Conservation (phyloP, 1,139 yeast species). For the Hansenula sp. region DNA sequence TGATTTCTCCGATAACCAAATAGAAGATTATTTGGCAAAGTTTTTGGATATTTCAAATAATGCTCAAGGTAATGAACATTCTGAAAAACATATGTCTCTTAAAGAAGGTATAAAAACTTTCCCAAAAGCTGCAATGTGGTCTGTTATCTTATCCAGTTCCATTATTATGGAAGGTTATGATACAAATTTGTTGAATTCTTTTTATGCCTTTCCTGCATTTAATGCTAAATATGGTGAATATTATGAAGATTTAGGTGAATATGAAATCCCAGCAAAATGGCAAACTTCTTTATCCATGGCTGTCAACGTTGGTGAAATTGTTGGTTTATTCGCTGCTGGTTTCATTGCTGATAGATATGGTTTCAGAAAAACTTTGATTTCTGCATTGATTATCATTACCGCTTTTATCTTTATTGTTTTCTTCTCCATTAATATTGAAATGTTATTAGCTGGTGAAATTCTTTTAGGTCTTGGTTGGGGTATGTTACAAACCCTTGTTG, state of each 20-base stretch:
- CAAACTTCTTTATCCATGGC: conserved; percentile 26
- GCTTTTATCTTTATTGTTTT: conserved; percentile 19
- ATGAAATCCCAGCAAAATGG: conserved; percentile 17
- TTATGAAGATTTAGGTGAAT: conserved; percentile 4
- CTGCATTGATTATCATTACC: conserved; percentile 20
- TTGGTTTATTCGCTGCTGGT: conserved; percentile 51
- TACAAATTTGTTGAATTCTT: conserved; percentile 29
- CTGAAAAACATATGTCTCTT: conserved; percentile 16
- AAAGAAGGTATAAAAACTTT: conserved; percentile 20
- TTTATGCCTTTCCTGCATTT: conserved; percentile 25
- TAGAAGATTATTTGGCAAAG: conserved; percentile 36
- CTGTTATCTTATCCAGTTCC: conserved; percentile 34
- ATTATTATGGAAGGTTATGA: conserved; percentile 43
- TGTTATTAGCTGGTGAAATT: conserved; percentile 24
- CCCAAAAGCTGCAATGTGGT: conserved; percentile 37
- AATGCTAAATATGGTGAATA: conserved; percentile 22
- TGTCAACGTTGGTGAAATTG: conserved; percentile 26
- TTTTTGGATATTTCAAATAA: conserved; percentile 40
- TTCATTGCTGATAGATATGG: conserved; percentile 49
- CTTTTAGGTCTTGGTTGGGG: conserved; percentile 22
- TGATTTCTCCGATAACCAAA: conserved; percentile 15
- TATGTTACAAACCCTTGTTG: conserved; percentile 10
- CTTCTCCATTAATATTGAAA: conserved; percentile 17
- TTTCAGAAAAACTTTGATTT: conserved; percentile 46
- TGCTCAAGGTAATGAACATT: conserved; percentile 14